phyloP scores from a whole-genome alignment of 768 basidiomycete species.

The Lactarius sp. region DNA sequence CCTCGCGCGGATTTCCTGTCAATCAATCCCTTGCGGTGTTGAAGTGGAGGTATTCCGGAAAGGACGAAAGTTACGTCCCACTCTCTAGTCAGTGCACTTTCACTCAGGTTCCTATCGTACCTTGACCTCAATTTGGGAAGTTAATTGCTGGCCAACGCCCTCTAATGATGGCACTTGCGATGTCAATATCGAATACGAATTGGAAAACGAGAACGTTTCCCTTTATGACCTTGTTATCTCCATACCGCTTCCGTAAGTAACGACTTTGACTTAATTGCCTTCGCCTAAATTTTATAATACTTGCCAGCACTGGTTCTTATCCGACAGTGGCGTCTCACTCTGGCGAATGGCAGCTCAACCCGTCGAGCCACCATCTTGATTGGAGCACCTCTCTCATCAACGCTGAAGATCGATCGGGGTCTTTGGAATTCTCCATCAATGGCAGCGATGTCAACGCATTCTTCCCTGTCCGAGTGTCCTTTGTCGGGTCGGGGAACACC shows the following conservation, averaged over 20 bases:
- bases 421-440: constrained; percentile 84
- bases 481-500: constrained; percentile 76
- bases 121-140: constrained; percentile 36
- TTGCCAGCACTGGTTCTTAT: constrained; percentile 68
- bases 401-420: constrained; percentile 63
- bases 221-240: constrained; percentile 84
- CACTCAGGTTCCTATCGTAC: neutral
- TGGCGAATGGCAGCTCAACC: constrained; percentile 80
- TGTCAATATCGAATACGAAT: constrained; percentile 95
- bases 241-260: constrained; percentile 86
- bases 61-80: constrained; percentile 89
- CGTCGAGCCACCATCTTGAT: constrained; percentile 71
- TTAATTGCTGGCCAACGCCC: constrained; percentile 96
- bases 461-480: constrained; percentile 87
- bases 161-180: constrained; percentile 90
- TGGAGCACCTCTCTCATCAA: constrained; percentile 78
- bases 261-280: neutral
- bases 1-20: constrained; percentile 79
- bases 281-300: neutral
- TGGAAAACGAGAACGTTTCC: constrained; percentile 76
- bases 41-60: constrained; percentile 88
- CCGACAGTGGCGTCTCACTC: constrained; percentile 74
- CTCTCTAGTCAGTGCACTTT: constrained; percentile 67
- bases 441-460: constrained; percentile 80
- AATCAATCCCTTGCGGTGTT: constrained; percentile 82